Conservation (phyloP, 805 yeast genomes). For the Candida mattraensis region DNA sequence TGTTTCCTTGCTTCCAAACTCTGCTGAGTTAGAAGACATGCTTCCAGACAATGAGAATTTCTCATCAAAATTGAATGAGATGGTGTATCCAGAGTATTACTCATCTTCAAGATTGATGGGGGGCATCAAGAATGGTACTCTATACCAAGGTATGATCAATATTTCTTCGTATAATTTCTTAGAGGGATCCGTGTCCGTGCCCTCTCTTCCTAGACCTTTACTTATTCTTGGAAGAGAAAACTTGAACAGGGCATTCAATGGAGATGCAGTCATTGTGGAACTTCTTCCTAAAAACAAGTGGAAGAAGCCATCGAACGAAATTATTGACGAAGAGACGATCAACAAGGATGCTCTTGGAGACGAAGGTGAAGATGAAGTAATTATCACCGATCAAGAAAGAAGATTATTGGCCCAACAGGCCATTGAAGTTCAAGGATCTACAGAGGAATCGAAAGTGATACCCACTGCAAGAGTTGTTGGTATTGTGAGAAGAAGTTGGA, state of each 20-base stretch:
- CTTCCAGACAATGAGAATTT: slow-evolving; percentile 57
- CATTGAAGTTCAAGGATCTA: slow-evolving; percentile 49
- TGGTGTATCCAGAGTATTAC: slow-evolving; percentile 74
- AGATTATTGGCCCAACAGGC: slow-evolving; percentile 77
- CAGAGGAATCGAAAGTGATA: slow-evolving; percentile 48
- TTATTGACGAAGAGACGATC: slow-evolving; percentile 70
- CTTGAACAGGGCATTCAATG: slow-evolving; percentile 87
- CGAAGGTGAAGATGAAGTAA: slow-evolving; percentile 42
- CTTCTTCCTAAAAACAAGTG: slow-evolving; percentile 81
- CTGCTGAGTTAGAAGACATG: slow-evolving; percentile 73
- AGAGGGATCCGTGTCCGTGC: slow-evolving; percentile 77
- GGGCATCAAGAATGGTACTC: slow-evolving; percentile 82
- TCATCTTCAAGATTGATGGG: slow-evolving; percentile 82
- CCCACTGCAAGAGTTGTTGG: slow-evolving; percentile 97
- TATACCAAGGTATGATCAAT: slow-evolving; percentile 81
- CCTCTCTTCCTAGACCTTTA: slow-evolving; percentile 77
- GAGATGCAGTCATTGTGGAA: slow-evolving; percentile 90
- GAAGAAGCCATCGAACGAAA: slow-evolving; percentile 80
- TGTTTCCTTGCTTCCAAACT: slow-evolving; percentile 65
- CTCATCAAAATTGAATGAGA: slow-evolving; percentile 43
- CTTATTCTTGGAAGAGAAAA: slow-evolving; percentile 79
- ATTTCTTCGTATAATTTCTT: slow-evolving; percentile 84
- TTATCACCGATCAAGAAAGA: slow-evolving; percentile 70
- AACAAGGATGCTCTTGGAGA: slow-evolving; percentile 63
- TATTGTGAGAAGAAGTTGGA: slow-evolving; percentile 87